Conservation (phyloP, 257 asterid species). For the Solanum pennellii region DNA sequence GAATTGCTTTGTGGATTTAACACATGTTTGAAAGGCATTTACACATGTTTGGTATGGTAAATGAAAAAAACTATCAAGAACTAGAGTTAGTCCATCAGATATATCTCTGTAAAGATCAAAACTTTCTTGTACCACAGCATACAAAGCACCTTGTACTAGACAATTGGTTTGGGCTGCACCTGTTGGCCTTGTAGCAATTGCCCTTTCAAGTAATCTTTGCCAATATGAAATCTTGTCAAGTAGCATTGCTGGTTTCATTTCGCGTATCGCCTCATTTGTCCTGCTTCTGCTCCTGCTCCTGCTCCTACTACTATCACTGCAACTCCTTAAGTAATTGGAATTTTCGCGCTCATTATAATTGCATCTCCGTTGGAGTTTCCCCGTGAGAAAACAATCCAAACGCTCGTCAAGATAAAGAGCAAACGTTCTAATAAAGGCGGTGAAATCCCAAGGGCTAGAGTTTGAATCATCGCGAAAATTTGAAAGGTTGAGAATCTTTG, state of each 20-base stretch:
- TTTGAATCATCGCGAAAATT: slow-evolving; percentile 68
- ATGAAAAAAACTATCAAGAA: slow-evolving; percentile 63
- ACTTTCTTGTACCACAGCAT: slow-evolving; percentile 71
- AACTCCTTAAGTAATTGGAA: background rate
- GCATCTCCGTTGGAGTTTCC: slow-evolving; percentile 56
- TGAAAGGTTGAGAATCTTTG: slow-evolving; percentile 63
- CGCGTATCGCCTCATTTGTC: slow-evolving; percentile 36
- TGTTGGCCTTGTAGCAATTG: slow-evolving; percentile 65
- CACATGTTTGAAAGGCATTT: slow-evolving; percentile 52
- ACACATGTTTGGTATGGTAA: slow-evolving; percentile 58
- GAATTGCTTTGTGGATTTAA: slow-evolving; percentile 60
- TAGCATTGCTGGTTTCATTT: slow-evolving; percentile 68
- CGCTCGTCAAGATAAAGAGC: slow-evolving; percentile 80
- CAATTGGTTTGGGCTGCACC: slow-evolving; percentile 45
- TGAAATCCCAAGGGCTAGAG: slow-evolving; percentile 82
- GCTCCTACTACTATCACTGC: background rate
- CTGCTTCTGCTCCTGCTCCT: slow-evolving; percentile 9
- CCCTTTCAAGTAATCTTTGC: slow-evolving; percentile 71
- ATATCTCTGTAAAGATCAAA: slow-evolving; percentile 63
- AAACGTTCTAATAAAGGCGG: slow-evolving; percentile 72
- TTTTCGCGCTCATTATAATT: slow-evolving; percentile 10
- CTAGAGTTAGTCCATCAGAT: slow-evolving; percentile 56
- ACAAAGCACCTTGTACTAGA: slow-evolving; percentile 46
- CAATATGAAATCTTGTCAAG: slow-evolving; percentile 58
- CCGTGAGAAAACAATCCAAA: slow-evolving; percentile 65